Conservation (phyloP, 768 basidiomycete genomes). For the Lentinula edodes region DNA sequence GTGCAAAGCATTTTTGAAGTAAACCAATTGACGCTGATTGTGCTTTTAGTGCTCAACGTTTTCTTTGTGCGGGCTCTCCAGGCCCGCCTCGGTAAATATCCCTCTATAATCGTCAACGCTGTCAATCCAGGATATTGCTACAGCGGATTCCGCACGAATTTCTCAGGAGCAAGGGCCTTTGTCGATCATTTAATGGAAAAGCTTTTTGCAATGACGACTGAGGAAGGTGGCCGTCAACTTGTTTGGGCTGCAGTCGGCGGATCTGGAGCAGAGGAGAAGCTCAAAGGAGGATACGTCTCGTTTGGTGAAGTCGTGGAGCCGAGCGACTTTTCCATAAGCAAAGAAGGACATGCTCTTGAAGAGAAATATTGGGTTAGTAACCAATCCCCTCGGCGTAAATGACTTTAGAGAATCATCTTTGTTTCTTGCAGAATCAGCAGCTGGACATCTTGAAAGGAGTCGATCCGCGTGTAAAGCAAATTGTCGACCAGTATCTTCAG, state of each 20-base stretch:
- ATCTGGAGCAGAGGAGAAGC: slow-evolving; percentile 10
- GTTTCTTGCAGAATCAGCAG: neutral
- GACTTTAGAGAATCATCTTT: neutral
- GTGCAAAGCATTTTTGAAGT: slow-evolving; percentile 2
- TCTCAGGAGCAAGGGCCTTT: slow-evolving; percentile 13
- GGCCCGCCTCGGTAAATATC: slow-evolving; percentile 18
- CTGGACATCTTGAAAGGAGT: neutral
- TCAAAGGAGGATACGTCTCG: slow-evolving; percentile 26
- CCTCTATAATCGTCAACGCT: slow-evolving; percentile 26
- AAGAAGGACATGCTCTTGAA: slow-evolving; percentile 23
- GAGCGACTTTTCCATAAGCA: slow-evolving; percentile 26
- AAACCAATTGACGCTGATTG: neutral
- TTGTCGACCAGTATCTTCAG: neutral
- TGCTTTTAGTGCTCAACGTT: slow-evolving; percentile 30
- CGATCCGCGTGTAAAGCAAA: neutral
- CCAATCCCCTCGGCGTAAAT: neutral
- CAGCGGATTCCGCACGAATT: slow-evolving; percentile 27
- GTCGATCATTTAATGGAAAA: slow-evolving; percentile 21
- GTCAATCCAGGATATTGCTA: slow-evolving; percentile 38
- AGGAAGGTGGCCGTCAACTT: slow-evolving; percentile 28
- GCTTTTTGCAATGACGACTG: slow-evolving; percentile 28
- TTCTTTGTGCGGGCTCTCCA: slow-evolving; percentile 32
- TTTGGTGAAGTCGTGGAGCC: slow-evolving; percentile 20
- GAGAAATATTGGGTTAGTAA: slow-evolving; percentile 29
- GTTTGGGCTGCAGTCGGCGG: slow-evolving; percentile 29